Evolutionary conservation across 1,284 basidiomycete genomes (phyloP), one percentile per base, ranked within the genome.

Genomic region (Earliella scabrosa): DNA sequence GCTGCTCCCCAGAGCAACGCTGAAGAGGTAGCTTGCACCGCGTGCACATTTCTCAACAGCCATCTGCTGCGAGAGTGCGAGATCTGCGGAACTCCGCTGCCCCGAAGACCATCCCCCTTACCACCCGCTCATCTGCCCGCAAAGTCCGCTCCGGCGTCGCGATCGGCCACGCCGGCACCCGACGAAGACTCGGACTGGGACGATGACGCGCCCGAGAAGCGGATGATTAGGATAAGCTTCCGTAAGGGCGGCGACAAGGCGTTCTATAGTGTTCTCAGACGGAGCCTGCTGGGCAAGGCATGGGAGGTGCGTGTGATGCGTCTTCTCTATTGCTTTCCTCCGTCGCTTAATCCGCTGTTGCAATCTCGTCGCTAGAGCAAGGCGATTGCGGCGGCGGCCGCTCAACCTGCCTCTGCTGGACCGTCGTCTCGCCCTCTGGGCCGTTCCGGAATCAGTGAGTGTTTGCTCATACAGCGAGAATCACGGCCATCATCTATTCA

Each of bases 1-100:
- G 26, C 45, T 21, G 23, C 16, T 18, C 35, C 16, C 24, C 21
- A 34, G 13, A 49, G 34, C 21, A 11, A 38, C 21, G 16, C 50
- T 24, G 34, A 56, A 29, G 72, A 72, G 47, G 76, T 90, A 32
- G 74, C 90, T 11, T 99, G 97, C 73, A 81, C 88, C 1, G 87
- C 87, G 1, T 99, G 97, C 68, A 98, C 97, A 1, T 99, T 97
- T 68, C 77, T 95, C 27, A 99, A 99, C 71, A 88, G 93, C 62
- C 85, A 87, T 0, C 88, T 85, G 1, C 77, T 96, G 63, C 70
- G 73, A 1, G 73, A 76, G 10, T 99, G 97, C 75, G 97, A 98
- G 73, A 92, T 99, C 16, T 99, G 97, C 69, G 83, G 82, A 4
- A 90, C 92, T 7, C 75, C 82, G 1, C 77, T 97, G 8, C 74